Base-by-base conservation (phyloP, 768 basidiomycete species). In the Xerocomus potaroensis region DNA sequence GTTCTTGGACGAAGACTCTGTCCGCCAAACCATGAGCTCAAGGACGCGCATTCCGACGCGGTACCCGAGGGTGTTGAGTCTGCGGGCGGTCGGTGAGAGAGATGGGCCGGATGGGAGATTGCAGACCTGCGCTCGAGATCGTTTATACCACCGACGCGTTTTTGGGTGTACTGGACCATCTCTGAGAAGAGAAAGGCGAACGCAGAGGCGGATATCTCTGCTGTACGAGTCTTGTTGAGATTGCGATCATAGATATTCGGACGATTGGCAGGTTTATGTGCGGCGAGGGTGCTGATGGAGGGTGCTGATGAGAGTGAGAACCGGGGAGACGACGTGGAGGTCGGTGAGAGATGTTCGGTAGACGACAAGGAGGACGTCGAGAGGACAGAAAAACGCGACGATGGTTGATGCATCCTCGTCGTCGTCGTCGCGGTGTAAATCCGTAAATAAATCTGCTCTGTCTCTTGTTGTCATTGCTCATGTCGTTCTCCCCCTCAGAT, bases 111-210 rank as follows among this genome's bases (percentile, higher is more conserved):
- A 18, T 10, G 1, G 31, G 36, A 37, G 11, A 47, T 15, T n/a
- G 63, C 79, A 47, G 43, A 92, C 94, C 90, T 83, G 57, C 87
- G 79, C 68, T 99, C 96, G 51, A 99, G 76, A 67, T 98, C 96
- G 64, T 90, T 87, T 53, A 99, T 93, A 7, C 94, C 95, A 57
- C 80, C 81, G 42, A 97, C 95, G 43, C 92, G 81, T 60, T 91
- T 93, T 70, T 98, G 96, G 1, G 91, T 95, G 69, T 98, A 98
- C 65, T 93, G 87, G 2, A 99, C 85, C 11, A 93, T 74, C 69
- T 98, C 94, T 4, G 88, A 87, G 68, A 97, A 93, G 47, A 98
- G 75, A 63, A 96, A 98, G 0, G 87, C 77, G 63, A 91, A 93
- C 1, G 92, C 87, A 3, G 84, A 77, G 5, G 83, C 74, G 14